These are phyloP conservation scores for Panicum hallii DNA, from an alignment of 202 grass and related monocot species.

Conservation along the genomic window DNA sequence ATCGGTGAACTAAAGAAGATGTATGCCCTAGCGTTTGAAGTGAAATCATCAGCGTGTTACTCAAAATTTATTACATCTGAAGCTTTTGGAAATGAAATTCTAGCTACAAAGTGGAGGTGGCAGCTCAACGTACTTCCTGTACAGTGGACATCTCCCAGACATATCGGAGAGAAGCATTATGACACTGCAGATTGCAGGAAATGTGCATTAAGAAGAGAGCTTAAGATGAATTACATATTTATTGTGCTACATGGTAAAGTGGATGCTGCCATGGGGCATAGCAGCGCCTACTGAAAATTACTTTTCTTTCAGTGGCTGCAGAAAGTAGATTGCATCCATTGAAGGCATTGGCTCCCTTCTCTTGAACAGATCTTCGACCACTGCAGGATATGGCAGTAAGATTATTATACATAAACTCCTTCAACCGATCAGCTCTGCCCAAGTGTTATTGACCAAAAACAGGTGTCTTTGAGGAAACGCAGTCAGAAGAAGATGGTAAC, in stretches of 20 bases:
- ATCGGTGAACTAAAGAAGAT: conserved; percentile 89
- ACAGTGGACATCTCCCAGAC: conserved; percentile 89
- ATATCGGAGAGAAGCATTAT: conserved; percentile 96
- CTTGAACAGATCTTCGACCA: conserved; percentile 96
- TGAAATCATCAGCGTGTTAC: conserved; percentile 34
- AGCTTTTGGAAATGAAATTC: conserved; percentile 40
- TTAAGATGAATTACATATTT: conserved; percentile 1
- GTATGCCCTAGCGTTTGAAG: conserved; percentile 70
- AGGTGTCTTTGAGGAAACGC: not conserved
- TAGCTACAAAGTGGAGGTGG: conserved; percentile 19
- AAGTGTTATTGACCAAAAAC: not conserved
- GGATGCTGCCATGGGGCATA: not conserved
- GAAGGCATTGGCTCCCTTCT: conserved; percentile 93
- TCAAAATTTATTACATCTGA: conserved; percentile 23
- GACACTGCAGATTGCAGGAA: conserved; percentile 70
- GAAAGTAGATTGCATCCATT: conserved; percentile 96
- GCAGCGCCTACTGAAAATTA: conserved; percentile 37
- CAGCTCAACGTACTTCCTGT: conserved; percentile 74
- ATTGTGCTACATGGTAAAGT: not conserved
- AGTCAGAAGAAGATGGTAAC: not conserved
- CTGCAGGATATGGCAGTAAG: conserved; percentile 51
- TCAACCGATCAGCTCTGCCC: not conserved
- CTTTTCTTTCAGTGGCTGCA: conserved; percentile 96
- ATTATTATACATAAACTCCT: not conserved
- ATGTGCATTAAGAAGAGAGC: conserved; percentile 33